Base-by-base conservation (phyloP, 129 eudicot species). In the Lactuca saligna region DNA sequence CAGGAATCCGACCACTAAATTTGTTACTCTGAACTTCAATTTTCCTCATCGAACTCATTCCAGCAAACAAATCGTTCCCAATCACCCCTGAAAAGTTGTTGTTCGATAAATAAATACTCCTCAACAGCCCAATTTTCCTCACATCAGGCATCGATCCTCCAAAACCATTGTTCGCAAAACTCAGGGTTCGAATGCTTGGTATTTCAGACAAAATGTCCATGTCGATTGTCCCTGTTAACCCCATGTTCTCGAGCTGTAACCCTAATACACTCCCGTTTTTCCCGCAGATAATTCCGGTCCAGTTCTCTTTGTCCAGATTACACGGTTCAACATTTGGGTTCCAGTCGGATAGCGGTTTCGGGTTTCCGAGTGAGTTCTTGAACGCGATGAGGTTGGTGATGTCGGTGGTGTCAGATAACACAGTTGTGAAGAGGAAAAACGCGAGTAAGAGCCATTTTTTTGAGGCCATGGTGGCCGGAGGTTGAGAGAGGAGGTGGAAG, bases 201-300 rank as follows among this genome's bases (percentile, higher is more conserved):
- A 86, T 37, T 9, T 53, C 64, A 1, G 50, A 58, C 17, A 86
- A 62, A 3, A 68, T 17, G 32, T 82, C 70, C 61, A 86, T 70
- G 16, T 80, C 70, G 3, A 86, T 86, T 7, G 59, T n/a, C 42
- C 91, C 91, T 12, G 14, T 59, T 57, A 86, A 68, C 10, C 75
- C 78, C 83, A 80, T 82, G 59, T 71, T 70, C 66, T 86, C 91
- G 15, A 86, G 83, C 46, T 63, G 76, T 55, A 86, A 44, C 48
- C 88, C 91, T 8, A 49, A 70, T 3, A 86, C 90, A 7, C 50
- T 25, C 31, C 78, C 80, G 8, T 73, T 54, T 57, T 76, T 67
- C 3, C 17, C n/a, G 68, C 97, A 88, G 8, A 86, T 41, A 8
- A 82, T 17, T 4, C 96, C 96, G 0, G 38, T 75, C 97, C 97